These are phyloP conservation scores for Blastobotrys chiropterorum DNA, from an alignment of 805 yeast species.

Conservation along the genomic window DNA sequence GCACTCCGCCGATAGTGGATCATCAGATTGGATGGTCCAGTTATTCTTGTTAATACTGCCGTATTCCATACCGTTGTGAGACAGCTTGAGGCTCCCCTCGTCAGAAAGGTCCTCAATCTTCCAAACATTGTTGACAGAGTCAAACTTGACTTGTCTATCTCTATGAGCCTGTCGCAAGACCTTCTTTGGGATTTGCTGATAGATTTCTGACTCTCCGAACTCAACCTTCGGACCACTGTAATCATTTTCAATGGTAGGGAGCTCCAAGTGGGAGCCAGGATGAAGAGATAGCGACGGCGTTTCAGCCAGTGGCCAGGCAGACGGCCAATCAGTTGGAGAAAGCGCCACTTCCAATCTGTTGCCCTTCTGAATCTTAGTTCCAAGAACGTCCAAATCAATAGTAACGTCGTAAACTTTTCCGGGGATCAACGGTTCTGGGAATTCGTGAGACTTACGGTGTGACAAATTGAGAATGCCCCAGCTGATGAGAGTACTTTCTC, in stretches of 20 bases:
- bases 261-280: constrained; percentile 26
- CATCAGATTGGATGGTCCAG: constrained; percentile 34
- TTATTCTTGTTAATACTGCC: constrained; percentile 37
- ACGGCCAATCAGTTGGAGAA: constrained; percentile 45
- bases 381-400: constrained; percentile 37
- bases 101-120: constrained; percentile 32
- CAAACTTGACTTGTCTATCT: constrained; percentile 26
- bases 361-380: constrained; percentile 33
- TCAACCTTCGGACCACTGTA: constrained; percentile 20
- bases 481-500: constrained; percentile 36
- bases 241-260: constrained; percentile 28
- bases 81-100: constrained; percentile 32
- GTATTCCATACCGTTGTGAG: constrained; percentile 34
- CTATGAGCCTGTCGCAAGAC: constrained; percentile 24
- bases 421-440: constrained; percentile 33
- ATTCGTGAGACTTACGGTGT: constrained; percentile 38
- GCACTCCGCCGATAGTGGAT: constrained; percentile 37
- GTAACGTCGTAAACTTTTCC: constrained; percentile 32
- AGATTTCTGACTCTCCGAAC: constrained; percentile 30
- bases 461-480: constrained; percentile 43
- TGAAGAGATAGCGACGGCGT: constrained; percentile 34
- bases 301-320: constrained; percentile 41
- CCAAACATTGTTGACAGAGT: constrained; percentile 34
- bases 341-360: constrained; percentile 38
- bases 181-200: constrained; percentile 27